A percentile compares a stretch with the other conserved stretches of the same genome.
These are phyloP conservation scores for Penicillium salamii DNA, from an alignment of 495 filamentous ascomycete species.

Conservation along the genomic window DNA sequence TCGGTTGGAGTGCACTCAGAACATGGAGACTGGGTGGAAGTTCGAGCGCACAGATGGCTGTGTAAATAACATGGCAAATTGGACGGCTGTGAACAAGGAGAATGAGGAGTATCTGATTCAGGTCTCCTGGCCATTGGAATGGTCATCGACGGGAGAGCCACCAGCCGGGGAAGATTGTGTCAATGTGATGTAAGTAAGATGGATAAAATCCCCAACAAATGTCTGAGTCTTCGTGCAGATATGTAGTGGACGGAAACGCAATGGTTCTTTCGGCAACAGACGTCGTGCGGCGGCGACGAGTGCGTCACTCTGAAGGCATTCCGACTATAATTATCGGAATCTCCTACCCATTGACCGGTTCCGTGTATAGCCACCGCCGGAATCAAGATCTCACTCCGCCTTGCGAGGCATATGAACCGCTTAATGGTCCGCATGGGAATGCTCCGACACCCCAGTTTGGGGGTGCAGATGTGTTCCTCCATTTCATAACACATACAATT, in stretches of 20 bases:
- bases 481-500: slow-evolving; percentile 12
- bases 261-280: slow-evolving; percentile 21
- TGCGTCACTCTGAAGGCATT: not conserved
- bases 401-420: slow-evolving; percentile 12
- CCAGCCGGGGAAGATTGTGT: not conserved
- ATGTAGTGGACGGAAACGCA: slow-evolving; percentile 24
- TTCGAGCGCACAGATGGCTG: not conserved
- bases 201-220: not conserved
- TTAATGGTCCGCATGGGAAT: slow-evolving; percentile 10
- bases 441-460: slow-evolving; percentile 8
- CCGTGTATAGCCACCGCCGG: slow-evolving; percentile 18
- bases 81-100: slow-evolving; percentile 7
- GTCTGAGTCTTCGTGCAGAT: slow-evolving; percentile 5
- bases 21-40: slow-evolving; percentile 3
- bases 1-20: not conserved
- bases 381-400: slow-evolving; percentile 21
- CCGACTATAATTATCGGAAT: slow-evolving; percentile 18
- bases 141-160: slow-evolving; percentile 1
- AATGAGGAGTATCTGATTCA: slow-evolving; percentile 16
- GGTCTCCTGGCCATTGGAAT: slow-evolving; percentile 21
- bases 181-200: slow-evolving; percentile 16
- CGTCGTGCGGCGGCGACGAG: slow-evolving; percentile 13
- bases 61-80: slow-evolving; percentile 13
- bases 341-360: slow-evolving; percentile 18
- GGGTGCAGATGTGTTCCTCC: slow-evolving; percentile 19